Base-by-base conservation (phyloP, 768 basidiomycete species). In the Macrolepiota dolichaula region DNA sequence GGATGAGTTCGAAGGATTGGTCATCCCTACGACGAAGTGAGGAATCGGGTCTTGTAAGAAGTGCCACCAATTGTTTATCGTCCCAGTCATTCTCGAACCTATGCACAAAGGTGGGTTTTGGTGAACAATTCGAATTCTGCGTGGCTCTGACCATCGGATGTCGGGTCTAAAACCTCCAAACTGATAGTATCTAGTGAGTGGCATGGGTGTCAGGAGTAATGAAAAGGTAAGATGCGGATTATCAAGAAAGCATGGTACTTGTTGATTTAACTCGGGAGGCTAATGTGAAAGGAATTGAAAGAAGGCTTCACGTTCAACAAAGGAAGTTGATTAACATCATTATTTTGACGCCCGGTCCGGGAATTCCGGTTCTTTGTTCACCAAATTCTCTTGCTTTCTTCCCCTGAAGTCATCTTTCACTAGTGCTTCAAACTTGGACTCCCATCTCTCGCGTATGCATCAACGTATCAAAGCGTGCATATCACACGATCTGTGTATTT, bases 1-100 rank as follows among this genome's bases (percentile, higher is more conserved):
- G 68, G 29, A 81, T 65, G 10, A 83, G 72, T 55, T 82, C 81
- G 9, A 81, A 40, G 0, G 73, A 64, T 5, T 22, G 63, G 17
- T 65, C 22, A 25, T 55, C 37, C 9, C 51, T 62, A 0, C 71
- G 63, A 35, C 73, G 64, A 12, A 82, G 66, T 4, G 71, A 73
- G 12, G 75, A 76, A 0, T 60, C 60, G 2, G 55, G 57, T 9
- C 69, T 64, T 1, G 66, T 66, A 15, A 82, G 66, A 1, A 68
- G 68, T 5, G 66, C 57, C 0, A 73, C 69, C 36, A 76, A 57
- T 4, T 65, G 69, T 57, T 74, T 78, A 40, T 81, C 75, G 57
- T 81, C 74, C 49, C 69, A 68, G 9, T 55, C 62, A 37, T 62
- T 64, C 51, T 67, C 63, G 51, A 63, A 57, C 63, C 64, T 60